Percentiles rank a stretch among this genome's conserved stretches.
Conservation (phyloP, 495 filamentous ascomycete genomes). For the Penicillium cataractarum region DNA sequence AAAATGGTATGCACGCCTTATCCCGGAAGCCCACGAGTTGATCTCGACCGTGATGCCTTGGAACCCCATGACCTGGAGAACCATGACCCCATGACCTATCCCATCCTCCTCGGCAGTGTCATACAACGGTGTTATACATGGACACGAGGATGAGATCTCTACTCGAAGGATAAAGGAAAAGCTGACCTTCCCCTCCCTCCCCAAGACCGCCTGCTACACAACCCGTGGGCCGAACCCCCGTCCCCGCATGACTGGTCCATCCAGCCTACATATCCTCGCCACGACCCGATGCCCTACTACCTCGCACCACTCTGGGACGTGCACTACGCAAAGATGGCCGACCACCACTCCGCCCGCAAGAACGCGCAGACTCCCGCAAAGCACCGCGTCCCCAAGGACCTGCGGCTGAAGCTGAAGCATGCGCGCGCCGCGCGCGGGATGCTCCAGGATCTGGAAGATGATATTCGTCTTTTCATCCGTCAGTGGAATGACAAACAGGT, state of each 20-base stretch:
- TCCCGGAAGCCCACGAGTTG: background rate
- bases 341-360: slow-evolving; percentile 41
- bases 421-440: slow-evolving; percentile 68
- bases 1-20: slow-evolving; percentile 72
- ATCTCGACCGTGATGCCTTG: background rate
- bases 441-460: slow-evolving; percentile 66
- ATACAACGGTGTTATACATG: background rate
- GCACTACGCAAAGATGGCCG: slow-evolving; percentile 53
- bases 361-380: slow-evolving; percentile 47
- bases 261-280: slow-evolving; percentile 74
- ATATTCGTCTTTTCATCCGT: slow-evolving; percentile 63
- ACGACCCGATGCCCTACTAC: slow-evolving; percentile 79
- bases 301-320: slow-evolving; percentile 86
- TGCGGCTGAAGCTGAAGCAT: slow-evolving; percentile 67
- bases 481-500: slow-evolving; percentile 58
- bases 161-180: background rate
- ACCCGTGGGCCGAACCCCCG: slow-evolving; percentile 85
- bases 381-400: slow-evolving; percentile 50
- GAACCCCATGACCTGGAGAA: background rate
- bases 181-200: slow-evolving; percentile 5
- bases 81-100: background rate
- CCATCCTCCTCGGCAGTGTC: background rate
- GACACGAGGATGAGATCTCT: background rate
- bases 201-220: slow-evolving; percentile 80
- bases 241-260: slow-evolving; percentile 79